Evolutionary conservation across 768 basidiomycete species (phyloP), one percentile per base, ranked within the genome.

Genomic region (Flagelloscypha sp.): DNA sequence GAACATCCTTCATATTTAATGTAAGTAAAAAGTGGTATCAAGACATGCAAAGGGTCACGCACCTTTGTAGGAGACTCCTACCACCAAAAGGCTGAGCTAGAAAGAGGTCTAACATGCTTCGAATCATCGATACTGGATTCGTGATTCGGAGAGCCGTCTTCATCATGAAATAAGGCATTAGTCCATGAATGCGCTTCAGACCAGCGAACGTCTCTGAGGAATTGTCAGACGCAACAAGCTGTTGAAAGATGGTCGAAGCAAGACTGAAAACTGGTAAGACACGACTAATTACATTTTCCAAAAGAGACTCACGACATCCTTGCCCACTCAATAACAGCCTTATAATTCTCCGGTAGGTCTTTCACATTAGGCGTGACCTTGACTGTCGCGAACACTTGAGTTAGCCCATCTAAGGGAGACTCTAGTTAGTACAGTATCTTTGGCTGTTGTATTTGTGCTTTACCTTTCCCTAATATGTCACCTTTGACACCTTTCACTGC

Each of bases 91-190:
- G 95, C 52, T 93, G 82, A 0, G 95, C 95, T 12, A 98, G 74
- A 67, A 99, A 98, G 27, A 99, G 71, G 50, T 98, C 94, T 41
- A 99, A 47, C 68, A 12, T 39, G 80, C 85, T 80, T 55, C 95
- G 76, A 49, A 98, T 92, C 95, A 98, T 98, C 19, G 76, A 73
- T 41, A 99, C 82, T 2, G 95, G 95, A 58, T 97, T 99, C 38
- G 86, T 92, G 46, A 99, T 87, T 54, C 75, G 83, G 41, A 99
- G 61, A 9, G 89, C 83, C 6, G 88, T 74, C 56, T 90, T 97
- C 43, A 99, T 75, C 66, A 98, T 79, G 50, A 98, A 88, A 56
- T 99, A 99, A 5, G 95, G 95, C 88, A 98, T 95, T 34, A 94
- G 61, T 1, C 92, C 90, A 52, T 99, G 95, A 27, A 95, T 74